Base-by-base conservation (phyloP, 106 monocot species). In the Agapanthus africanus region DNA sequence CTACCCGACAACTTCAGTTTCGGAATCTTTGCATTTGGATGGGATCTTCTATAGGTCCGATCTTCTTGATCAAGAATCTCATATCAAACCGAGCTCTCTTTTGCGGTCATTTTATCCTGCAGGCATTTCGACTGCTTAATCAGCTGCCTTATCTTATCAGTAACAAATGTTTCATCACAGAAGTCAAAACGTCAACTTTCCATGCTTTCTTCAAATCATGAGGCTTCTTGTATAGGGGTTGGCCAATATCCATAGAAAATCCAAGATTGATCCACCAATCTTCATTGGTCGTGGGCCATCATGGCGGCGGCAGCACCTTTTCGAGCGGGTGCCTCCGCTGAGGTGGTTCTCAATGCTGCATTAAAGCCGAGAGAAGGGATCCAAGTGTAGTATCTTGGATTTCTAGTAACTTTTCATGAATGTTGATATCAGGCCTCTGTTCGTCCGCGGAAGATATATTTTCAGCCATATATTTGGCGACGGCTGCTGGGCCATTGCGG, bases 91-190 rank as follows among this genome's bases (percentile, higher is more conserved):
- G 49, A 22, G 16, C 73, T 64, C 63, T 73, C 73, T 25, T 39
- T 73, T 8, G 72, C 72, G 13, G 72, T 72, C 72, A 72, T 62
- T 39, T 72, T 72, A 21, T 72, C 72, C 46, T 72, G 72, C 4
- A 72, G 72, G 38, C 62, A 62, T n/a, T 63, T 72, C 11, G 72
- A 72, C 16, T 72, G 73, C 64, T 36, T 73, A 23, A 73, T 50
- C 3, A 73, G 63, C 44, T 37, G 28, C 10, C 63, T 41, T 4
- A 73, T 65, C 65, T 65, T 73, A 10, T 73, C 63, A 25, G 41
- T 73, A 26, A 62, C 34, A 72, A 16, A 33, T 72, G 72, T 21
- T 62, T 72, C 14, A 73, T 63, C 6, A 73, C 73, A 36, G 73
- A 63, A 64, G 73, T 73, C 15, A 73, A 37, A 14, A 73, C 73